Percentiles rank a stretch among this genome's conserved stretches.
Evolutionary conservation across 371 early-diverging fungal species (phyloP).

Genomic region (Chytridiales sp.): DNA sequence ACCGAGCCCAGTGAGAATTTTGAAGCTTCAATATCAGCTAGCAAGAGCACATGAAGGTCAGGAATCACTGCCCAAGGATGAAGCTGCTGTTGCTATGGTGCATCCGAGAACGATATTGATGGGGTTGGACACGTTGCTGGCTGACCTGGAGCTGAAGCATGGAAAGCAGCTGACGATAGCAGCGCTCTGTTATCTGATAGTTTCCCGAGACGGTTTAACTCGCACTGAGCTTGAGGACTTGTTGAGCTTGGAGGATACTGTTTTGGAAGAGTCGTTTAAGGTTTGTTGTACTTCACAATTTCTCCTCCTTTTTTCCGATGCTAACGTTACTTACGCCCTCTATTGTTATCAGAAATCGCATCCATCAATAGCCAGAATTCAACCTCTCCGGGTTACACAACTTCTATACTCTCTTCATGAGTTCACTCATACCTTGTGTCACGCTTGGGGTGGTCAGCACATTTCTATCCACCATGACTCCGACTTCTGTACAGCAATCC

Average conservation of each 20-base stretch:
- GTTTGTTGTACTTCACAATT: neutral
- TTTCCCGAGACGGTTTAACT: conserved; percentile 21
- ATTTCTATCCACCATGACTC: conserved; percentile 8
- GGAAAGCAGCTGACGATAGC: conserved; percentile 12
- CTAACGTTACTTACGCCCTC: no score
- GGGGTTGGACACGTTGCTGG: conserved; percentile 5
- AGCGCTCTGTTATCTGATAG: neutral
- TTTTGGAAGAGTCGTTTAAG: conserved; percentile 8
- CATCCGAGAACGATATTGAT: conserved; percentile 14
- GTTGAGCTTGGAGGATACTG: conserved; percentile 11
- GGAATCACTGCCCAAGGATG: no score
- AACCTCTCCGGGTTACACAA: neutral
- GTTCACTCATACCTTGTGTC: neutral
- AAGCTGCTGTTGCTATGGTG: neutral
- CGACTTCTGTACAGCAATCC: conserved; percentile 2
- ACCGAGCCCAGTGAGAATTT: neutral
- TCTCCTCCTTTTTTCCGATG: no score
- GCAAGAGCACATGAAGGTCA: no score
- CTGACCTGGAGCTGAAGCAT: neutral
- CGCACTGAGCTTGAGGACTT: conserved; percentile 16
- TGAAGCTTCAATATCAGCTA: no score
- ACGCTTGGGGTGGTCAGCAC: conserved; percentile 21
- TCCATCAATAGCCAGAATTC: neutral
- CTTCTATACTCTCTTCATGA: neutral
- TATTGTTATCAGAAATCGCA: no score